phyloP scores from a whole-genome alignment of 345 rosid genomes.

The Luvunga scandens region DNA sequence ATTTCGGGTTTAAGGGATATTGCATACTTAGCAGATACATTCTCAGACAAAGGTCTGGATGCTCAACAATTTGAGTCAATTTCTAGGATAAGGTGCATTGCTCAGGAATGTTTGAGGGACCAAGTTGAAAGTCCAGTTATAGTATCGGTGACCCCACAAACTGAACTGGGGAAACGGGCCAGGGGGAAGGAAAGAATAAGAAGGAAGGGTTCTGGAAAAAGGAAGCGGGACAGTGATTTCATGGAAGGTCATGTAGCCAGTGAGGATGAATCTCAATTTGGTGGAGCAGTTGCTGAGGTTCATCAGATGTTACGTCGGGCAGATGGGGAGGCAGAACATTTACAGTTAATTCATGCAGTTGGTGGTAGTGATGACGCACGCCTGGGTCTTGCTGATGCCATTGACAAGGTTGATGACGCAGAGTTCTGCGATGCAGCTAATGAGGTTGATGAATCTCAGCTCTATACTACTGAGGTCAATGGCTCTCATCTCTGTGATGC shows the following conservation, averaged over 20 bases:
- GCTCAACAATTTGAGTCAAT: slow-evolving; percentile 63
- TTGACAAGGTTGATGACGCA: slow-evolving; percentile 37
- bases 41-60: slow-evolving; percentile 62
- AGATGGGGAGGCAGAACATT: slow-evolving; percentile 29
- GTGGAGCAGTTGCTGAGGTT: slow-evolving; percentile 47
- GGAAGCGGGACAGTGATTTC: slow-evolving; percentile 60
- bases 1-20: slow-evolving; percentile 80
- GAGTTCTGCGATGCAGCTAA: slow-evolving; percentile 35
- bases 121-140: slow-evolving; percentile 49
- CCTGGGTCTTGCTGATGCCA: slow-evolving; percentile 30
- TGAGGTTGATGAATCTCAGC: slow-evolving; percentile 34
- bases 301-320: slow-evolving; percentile 41
- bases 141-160: slow-evolving; percentile 29
- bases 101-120: slow-evolving; percentile 82
- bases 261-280: slow-evolving; percentile 53
- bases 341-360: slow-evolving; percentile 29
- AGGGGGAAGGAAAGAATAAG: slow-evolving; percentile 85
- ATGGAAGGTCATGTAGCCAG: slow-evolving; percentile 52
- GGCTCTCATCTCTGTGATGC: slow-evolving; percentile 26
- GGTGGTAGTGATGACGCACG: slow-evolving; percentile 39
- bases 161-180: slow-evolving; percentile 65
- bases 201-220: slow-evolving; percentile 64
- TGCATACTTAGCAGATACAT: slow-evolving; percentile 72
- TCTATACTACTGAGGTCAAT: slow-evolving; percentile 25
- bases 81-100: slow-evolving; percentile 65